phyloP scores from a whole-genome alignment of 148 eudicot genomes.

The Vaccinium corymbosum region DNA sequence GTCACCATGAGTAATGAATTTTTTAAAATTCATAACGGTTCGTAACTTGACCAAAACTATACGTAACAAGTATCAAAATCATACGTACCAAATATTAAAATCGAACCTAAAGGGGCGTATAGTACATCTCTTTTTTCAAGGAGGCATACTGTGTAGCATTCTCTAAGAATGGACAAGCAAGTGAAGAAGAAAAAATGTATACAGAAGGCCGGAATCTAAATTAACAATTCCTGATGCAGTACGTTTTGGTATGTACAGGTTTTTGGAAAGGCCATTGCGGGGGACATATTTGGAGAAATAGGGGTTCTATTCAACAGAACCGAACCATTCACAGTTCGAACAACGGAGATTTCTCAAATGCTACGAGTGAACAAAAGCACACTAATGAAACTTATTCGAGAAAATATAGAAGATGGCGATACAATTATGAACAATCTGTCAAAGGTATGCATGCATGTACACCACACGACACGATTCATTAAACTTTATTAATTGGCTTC shows the following conservation, averaged over 20 bases:
- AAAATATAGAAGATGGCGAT: slow-evolving; percentile 48
- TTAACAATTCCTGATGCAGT: slow-evolving; percentile 10
- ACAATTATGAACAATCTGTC: slow-evolving; percentile 62
- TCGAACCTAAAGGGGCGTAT: too few relatives aligned
- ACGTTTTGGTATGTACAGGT: slow-evolving; percentile 37
- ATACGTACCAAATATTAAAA: too few relatives aligned
- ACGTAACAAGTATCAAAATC: too few relatives aligned
- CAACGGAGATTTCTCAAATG: slow-evolving; percentile 70
- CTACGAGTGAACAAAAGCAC: slow-evolving; percentile 46
- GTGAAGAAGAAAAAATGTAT: background rate
- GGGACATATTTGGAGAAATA: slow-evolving; percentile 81
- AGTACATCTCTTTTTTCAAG: too few relatives aligned
- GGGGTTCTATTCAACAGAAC: slow-evolving; percentile 69
- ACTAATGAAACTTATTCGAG: slow-evolving; percentile 46
- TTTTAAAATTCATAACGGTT: too few relatives aligned
- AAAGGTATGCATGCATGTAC: slow-evolving; percentile 33
- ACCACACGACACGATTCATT: background rate
- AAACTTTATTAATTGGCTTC: background rate
- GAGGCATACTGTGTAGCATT: too few relatives aligned
- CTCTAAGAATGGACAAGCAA: background rate
- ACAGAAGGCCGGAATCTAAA: background rate
- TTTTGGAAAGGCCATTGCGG: slow-evolving; percentile 48
- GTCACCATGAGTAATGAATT: too few relatives aligned
- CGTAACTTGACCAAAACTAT: too few relatives aligned
- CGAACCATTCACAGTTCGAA: slow-evolving; percentile 72